Evolutionary conservation across 2,329 filamentous ascomycete species (phyloP), one percentile per base, ranked within the genome.

Genomic region (Xylogone sp.): DNA sequence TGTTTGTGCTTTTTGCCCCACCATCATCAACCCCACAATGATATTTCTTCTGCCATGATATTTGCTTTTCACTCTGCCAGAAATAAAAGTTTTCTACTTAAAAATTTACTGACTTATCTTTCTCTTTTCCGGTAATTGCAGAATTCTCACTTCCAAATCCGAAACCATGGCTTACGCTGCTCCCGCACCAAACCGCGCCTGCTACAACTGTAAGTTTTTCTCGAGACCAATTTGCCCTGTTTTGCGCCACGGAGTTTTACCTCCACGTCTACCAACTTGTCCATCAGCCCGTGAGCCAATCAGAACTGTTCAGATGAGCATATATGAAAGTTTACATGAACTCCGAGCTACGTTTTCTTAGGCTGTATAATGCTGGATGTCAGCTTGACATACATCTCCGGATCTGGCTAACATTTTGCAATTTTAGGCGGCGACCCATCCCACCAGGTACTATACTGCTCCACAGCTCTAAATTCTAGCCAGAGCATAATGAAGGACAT

Each of bases 381-480:
- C 49, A 39, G 21, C 51, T 59, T 55, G 49, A 54, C 18, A 47
- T 34, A 18, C 24, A 45, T 34, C 19, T 46, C 31, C 47, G n/a
- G 34, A 39, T 53, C 60, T 65, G 55, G 62, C 55, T 39, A 16
- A 39, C 34, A 52, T 27, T 27, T 6, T 55, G 52, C 54, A 63
- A 53, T 50, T 57, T 47, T 71, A 90, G 87, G 87, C 75, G 86
- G 86, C 72, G 83, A 86, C 70, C 77, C 81, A 60, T 82, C 81
- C 64, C 87, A 90, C 71, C 86, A 89, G 84, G 85, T 88, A 86
- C 43, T 54, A 43, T 16, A 16, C 5, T 39, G 13, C 34, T 18
- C n/a, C n/a, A 13, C 12, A 75, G 75, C 65, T 64, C 60, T 54
- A 49, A 48, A 60, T 50, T 50, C 56, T 53, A 56, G 56, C 55